These are phyloP conservation scores for Inga leiocalycina DNA, from an alignment of 306 rosid species.

Conservation along the genomic window DNA sequence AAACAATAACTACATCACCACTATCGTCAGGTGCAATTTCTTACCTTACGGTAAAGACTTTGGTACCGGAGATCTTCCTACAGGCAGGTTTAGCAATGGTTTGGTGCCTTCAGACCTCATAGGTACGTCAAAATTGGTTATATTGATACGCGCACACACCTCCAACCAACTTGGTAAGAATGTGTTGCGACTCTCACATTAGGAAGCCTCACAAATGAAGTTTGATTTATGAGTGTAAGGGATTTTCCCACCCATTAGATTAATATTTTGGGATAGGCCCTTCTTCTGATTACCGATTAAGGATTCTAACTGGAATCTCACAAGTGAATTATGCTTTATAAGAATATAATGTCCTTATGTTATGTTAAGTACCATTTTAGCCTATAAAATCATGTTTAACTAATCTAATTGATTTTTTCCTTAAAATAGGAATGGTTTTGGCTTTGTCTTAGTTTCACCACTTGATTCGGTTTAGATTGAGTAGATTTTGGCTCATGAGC, in stretches of 20 bases:
- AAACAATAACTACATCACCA: conserved; percentile 62
- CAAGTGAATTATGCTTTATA: too few relatives aligned
- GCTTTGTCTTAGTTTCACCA: not conserved
- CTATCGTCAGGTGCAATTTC: conserved; percentile 59
- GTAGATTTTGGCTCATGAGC: not conserved
- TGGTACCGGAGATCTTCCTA: conserved; percentile 40
- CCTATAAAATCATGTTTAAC: too few relatives aligned
- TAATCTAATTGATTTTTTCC: too few relatives aligned
- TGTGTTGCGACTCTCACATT: not conserved
- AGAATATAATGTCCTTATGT: not conserved
- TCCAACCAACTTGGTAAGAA: too few relatives aligned
- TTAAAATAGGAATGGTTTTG: not conserved
- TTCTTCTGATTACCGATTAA: too few relatives aligned
- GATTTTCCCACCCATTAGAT: not conserved
- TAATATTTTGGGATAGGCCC: not conserved
- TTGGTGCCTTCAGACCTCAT: conserved; percentile 50
- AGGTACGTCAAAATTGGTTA: not conserved
- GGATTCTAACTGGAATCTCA: not conserved
- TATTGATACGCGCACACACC: too few relatives aligned
- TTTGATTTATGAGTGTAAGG: too few relatives aligned
- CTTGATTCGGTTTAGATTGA: not conserved
- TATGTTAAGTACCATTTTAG: too few relatives aligned
- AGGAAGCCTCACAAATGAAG: too few relatives aligned
- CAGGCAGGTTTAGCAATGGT: conserved; percentile 82
- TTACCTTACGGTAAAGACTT: conserved; percentile 79